Evolutionary conservation across 2,329 filamentous ascomycete species (phyloP).

Genomic region (Elsinoe perseae): DNA sequence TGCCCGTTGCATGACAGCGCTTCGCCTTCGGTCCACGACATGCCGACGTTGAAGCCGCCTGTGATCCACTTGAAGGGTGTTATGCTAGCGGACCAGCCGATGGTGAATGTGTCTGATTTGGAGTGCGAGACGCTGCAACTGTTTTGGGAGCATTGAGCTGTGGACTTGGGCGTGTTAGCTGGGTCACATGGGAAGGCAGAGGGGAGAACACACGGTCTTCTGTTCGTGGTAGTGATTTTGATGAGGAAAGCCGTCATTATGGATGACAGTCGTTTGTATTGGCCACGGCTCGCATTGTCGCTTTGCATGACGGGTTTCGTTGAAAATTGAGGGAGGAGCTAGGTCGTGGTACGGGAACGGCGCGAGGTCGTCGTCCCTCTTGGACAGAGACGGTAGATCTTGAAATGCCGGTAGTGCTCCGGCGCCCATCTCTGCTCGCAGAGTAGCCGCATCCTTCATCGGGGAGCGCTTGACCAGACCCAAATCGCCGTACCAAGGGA

Average conservation of each 20-base stretch:
- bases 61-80: background rate
- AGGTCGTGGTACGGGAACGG: background rate
- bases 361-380: background rate
- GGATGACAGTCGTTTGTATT: background rate
- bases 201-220: background rate
- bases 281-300: background rate
- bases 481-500: background rate
- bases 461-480: background rate
- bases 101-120: background rate
- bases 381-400: background rate
- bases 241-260: slow-evolving; percentile 1
- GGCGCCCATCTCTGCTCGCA: background rate
- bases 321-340: background rate
- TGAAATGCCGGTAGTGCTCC: background rate
- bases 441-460: background rate
- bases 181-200: background rate
- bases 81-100: background rate
- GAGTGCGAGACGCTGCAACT: background rate
- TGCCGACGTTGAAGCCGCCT: slow-evolving; percentile 2
- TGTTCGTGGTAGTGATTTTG: slow-evolving; percentile 2
- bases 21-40: background rate
- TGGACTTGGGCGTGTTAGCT: background rate
- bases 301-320: background rate
- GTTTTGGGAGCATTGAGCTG: background rate
- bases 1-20: background rate